Evolutionary conservation across 2,329 filamentous ascomycete genomes (phyloP).

Genomic region (Didymella lethalis): DNA sequence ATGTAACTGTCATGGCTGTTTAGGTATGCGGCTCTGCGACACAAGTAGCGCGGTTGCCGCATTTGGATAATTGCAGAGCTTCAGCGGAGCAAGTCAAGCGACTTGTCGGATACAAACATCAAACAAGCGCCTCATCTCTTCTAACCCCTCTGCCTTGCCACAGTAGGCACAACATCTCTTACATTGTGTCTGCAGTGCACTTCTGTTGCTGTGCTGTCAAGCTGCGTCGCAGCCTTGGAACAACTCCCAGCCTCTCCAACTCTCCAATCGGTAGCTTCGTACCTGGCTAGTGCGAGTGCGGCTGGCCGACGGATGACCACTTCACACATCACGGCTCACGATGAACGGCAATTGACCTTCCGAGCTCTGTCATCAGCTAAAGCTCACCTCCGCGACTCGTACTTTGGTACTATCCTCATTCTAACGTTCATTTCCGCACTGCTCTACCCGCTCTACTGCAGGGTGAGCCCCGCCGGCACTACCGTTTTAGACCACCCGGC

Average conservation of each 20-base stretch:
- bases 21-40: slow-evolving; percentile 17
- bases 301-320: slow-evolving; percentile 4
- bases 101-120: slow-evolving; percentile 6
- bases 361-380: slow-evolving; percentile 1
- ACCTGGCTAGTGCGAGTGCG: slow-evolving; percentile 13
- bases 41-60: slow-evolving; percentile 25
- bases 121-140: neutral
- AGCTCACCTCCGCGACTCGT: slow-evolving; percentile 8
- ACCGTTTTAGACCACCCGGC: slow-evolving; percentile 34
- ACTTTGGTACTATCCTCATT: neutral
- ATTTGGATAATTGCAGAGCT: slow-evolving; percentile 24
- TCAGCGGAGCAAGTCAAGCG: slow-evolving; percentile 21
- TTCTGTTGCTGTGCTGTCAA: slow-evolving; percentile 14
- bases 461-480: slow-evolving; percentile 38
- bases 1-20: slow-evolving; percentile 67
- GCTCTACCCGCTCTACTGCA: slow-evolving; percentile 21
- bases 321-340: slow-evolving; percentile 6
- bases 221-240: slow-evolving; percentile 18
- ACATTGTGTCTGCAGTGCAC: slow-evolving; percentile 3
- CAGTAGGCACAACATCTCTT: neutral
- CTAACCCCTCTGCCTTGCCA: neutral
- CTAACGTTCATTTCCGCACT: slow-evolving; percentile 7
- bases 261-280: slow-evolving; percentile 9
- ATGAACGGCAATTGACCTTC: slow-evolving; percentile 9
- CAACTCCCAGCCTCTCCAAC: slow-evolving; percentile 17